Conservation (phyloP, 176 grass and related monocot genomes). For the Hyparrhenia diplandra region DNA sequence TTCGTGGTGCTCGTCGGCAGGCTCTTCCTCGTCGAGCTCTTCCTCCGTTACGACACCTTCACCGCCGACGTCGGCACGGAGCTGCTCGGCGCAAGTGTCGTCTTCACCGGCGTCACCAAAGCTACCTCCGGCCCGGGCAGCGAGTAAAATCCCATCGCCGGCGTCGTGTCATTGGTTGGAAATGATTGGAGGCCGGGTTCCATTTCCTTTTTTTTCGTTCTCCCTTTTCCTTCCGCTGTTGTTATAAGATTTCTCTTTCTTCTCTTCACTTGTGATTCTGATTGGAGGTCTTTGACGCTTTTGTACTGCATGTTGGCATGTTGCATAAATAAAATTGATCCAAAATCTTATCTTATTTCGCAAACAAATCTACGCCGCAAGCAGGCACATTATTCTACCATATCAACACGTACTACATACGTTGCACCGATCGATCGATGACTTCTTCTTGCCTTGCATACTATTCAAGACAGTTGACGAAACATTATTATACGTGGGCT, state of each 20-base stretch:
- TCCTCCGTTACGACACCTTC: slow-evolving; percentile 80
- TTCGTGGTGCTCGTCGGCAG: slow-evolving; percentile 61
- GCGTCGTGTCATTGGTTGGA: background rate
- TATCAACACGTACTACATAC: too few species aligned
- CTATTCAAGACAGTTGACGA: background rate
- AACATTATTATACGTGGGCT: too few species aligned
- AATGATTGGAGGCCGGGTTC: background rate
- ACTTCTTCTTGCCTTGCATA: background rate
- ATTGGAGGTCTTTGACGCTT: background rate
- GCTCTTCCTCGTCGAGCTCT: slow-evolving; percentile 61
- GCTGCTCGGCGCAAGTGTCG: slow-evolving; percentile 41
- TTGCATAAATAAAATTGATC: background rate
- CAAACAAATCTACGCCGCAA: background rate
- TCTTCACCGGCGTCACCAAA: slow-evolving; percentile 47
- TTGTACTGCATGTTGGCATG: background rate
- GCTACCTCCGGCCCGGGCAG: slow-evolving; percentile 19
- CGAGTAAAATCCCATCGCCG: background rate
- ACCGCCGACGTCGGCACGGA: slow-evolving; percentile 19
- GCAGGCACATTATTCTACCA: background rate
- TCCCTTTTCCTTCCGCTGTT: background rate
- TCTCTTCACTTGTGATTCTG: background rate
- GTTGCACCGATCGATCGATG: too few species aligned
- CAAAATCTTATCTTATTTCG: background rate
- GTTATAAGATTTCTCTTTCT: background rate
- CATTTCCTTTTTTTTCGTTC: background rate